Conservation (phyloP, 768 basidiomycete species). For the Astraeus odoratus region DNA sequence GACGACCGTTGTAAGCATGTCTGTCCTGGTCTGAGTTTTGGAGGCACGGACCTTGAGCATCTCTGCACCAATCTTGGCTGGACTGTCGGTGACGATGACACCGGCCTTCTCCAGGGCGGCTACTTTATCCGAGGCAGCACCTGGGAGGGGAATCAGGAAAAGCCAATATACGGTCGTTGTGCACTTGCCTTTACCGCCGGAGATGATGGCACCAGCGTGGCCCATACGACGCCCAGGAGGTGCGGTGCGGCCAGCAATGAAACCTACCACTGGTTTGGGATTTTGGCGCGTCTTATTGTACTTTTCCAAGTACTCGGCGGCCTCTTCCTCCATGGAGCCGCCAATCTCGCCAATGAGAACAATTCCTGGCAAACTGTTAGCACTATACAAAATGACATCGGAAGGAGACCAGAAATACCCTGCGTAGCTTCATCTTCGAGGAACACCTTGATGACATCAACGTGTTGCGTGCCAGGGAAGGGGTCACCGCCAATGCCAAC, state of each 20-base stretch:
- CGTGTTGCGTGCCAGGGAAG: slow-evolving; percentile 92
- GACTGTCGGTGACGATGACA: slow-evolving; percentile 89
- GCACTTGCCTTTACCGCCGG: slow-evolving; percentile 84
- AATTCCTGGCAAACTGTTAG: slow-evolving; percentile 52
- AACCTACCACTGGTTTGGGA: slow-evolving; percentile 95
- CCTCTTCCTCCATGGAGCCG: slow-evolving; percentile 98
- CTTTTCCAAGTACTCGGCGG: slow-evolving; percentile 89
- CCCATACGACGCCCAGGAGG: slow-evolving; percentile 98
- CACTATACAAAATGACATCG: background rate
- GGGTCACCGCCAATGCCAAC: slow-evolving; percentile 98
- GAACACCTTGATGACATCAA: slow-evolving; percentile 95
- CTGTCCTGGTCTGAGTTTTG: background rate
- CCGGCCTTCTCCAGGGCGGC: slow-evolving; percentile 86
- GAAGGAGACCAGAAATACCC: slow-evolving; percentile 38
- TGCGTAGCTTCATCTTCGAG: slow-evolving; percentile 91
- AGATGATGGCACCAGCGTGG: slow-evolving; percentile 96
- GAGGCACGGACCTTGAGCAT: slow-evolving; percentile 72
- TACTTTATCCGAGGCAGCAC: slow-evolving; percentile 92
- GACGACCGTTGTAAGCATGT: slow-evolving; percentile 5
- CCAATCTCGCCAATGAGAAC: slow-evolving; percentile 99
- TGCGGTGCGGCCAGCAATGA: slow-evolving; percentile 96
- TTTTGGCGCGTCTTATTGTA: slow-evolving; percentile 83
- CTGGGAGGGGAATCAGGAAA: slow-evolving; percentile 28
- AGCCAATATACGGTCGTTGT: background rate
- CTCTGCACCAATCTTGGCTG: slow-evolving; percentile 86